Conservation (phyloP, 306 rosid genomes). For the Corylus americana region DNA sequence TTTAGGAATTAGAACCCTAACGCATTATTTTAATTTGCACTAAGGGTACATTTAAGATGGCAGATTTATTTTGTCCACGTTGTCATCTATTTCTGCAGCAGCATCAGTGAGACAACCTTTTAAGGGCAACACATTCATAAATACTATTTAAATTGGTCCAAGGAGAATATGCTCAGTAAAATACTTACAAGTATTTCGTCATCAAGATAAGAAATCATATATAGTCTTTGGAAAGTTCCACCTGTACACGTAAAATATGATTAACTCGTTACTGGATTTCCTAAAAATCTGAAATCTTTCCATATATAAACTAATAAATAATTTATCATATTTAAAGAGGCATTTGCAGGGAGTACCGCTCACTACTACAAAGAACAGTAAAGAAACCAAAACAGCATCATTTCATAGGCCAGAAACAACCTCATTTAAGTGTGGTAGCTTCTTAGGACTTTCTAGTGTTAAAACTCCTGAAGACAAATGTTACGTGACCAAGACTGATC, state of each 20-base stretch:
- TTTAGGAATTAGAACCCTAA: conserved; percentile 10
- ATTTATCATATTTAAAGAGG: neutral
- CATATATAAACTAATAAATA: neutral
- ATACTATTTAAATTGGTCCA: conserved; percentile 19
- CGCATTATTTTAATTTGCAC: neutral
- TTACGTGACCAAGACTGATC: too few species aligned
- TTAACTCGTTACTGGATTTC: neutral
- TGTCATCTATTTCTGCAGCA: conserved; percentile 7
- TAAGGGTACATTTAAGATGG: conserved; percentile 2
- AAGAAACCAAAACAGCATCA: neutral
- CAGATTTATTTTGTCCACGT: conserved; percentile 1
- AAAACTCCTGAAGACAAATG: too few species aligned
- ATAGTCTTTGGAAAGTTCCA: conserved; percentile 76
- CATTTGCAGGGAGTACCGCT: neutral
- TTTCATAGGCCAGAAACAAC: neutral
- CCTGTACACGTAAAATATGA: conserved; percentile 42
- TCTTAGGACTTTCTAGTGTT: too few species aligned
- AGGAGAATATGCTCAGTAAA: conserved; percentile 2
- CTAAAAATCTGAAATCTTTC: conserved; percentile 10
- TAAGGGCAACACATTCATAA: neutral
- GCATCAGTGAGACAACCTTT: neutral
- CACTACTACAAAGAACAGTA: neutral
- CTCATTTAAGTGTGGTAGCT: neutral
- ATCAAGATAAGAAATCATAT: conserved; percentile 97
- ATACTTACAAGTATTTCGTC: conserved; percentile 88